Evolutionary conservation across 2,329 filamentous ascomycete species (phyloP), one percentile per base, ranked within the genome.

Genomic region (Penicillium crustosum): DNA sequence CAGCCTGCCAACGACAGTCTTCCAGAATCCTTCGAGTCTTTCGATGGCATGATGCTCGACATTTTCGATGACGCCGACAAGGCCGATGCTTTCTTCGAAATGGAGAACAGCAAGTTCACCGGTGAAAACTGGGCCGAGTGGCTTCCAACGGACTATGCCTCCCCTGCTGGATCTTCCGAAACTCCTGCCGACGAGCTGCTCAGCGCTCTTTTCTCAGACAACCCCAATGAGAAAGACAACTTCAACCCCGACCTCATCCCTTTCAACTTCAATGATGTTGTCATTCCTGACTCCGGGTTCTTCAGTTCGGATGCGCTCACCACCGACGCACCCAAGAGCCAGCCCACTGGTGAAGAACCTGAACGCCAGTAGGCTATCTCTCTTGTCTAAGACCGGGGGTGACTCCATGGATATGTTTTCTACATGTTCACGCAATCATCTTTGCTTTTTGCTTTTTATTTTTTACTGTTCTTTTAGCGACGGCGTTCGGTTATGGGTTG

Each of bases 1-100:
- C 67, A 9, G 43, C 61, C 10, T 48, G 60, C 66, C 6, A 59
- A 67, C 19, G 60, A 66, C 29, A 64, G 59, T 21, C 68, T 74
- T 33, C 61, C 68, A 12, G 66, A 64, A 36, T 62, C 60, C 19
- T 72, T 73, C 50, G 64, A 67, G 36, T 63, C 64, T 7, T 67
- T 76, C 41, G 70, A 76, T 54, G 70, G 68, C 27, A 71, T 75
- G 63, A 67, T 76, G 12, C 66, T 75, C 41, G 71, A 75, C 54
- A 76, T 77, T 27, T 75, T 77, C 39, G 71, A 75, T 21, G 65
- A 73, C n/a, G 63, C 60, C 53, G 39, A 59, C 60, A 29, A 72
- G 17, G 55, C 66, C 10, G 67, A 73, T 43, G 61, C 67, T 1
- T 66, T 72, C 39, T 69, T 73, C 39, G 38, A 49, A 21, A 61